Evolutionary conservation across 2,329 filamentous ascomycete genomes (phyloP), one percentile per base, ranked within the genome.

Genomic region (Penicillium psychrosexuale): DNA sequence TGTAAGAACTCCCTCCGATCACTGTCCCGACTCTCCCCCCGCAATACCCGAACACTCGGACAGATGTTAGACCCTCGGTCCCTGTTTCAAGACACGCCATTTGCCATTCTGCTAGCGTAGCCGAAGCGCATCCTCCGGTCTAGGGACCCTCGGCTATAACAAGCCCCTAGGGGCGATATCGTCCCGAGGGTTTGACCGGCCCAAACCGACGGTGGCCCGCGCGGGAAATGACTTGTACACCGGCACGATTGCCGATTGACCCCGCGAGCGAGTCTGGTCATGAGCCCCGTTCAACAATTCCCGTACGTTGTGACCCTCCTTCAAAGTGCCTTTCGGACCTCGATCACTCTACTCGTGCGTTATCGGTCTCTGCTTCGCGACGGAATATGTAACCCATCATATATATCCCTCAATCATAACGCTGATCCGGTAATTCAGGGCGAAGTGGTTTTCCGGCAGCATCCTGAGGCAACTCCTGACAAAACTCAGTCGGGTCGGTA

Each of bases 41-140:
- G 42, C 44, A 47, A 47, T 33, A 47, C 44, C 44, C 44, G 44
- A 30, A 47, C 28, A 24, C 28, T 34, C 28, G 43, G 28, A 28
- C 34, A 45, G 43, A 46, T 34, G 43, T 46, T 34, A 46, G 43
- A 46, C 43, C 27, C 47, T 34, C 24, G 37, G 36, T 49, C 47
- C 37, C 17, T 49, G 37, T 42, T 42, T 42, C 47, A 49, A 49
- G 47, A 50, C 37, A 19, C 19, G 43, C 34, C 30, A 7, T 11
- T 46, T 46, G 34, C 30, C 30, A 46, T 33, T 22, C 24, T 46
- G 30, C 43, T 13, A 27, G 31, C 17, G 17, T 34, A 31, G 30
- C 30, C 30, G 30, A 12, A 31, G 30, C 30, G 11, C 30, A 9
- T 31, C 12, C 30, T 11, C 12, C 30, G 30, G 11, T 13, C 4